Conservation (phyloP, 2,329 filamentous ascomycete genomes). For the Aspergillus phoenicis region DNA sequence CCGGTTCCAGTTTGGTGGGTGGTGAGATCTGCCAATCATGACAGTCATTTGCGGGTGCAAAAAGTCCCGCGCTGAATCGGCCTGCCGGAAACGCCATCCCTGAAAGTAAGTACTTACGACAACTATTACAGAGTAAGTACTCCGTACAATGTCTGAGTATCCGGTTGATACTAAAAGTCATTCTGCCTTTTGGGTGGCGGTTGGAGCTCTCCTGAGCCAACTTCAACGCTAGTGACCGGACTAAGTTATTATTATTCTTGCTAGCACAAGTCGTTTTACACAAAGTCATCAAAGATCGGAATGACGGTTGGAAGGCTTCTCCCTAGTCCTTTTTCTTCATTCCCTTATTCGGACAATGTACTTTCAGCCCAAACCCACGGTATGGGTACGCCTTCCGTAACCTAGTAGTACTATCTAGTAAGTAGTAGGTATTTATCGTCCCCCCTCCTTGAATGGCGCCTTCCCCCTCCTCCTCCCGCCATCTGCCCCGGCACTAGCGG, state of each 20-base stretch:
- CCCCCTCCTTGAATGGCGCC: not conserved
- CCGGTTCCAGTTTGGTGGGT: constrained; percentile 17
- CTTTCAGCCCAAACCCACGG: no score
- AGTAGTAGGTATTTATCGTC: not conserved
- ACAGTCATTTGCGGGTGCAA: not conserved
- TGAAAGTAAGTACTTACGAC: not conserved
- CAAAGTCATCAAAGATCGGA: not conserved
- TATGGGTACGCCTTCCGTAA: no score
- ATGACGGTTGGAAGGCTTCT: not conserved
- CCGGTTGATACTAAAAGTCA: not conserved
- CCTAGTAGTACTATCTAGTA: not conserved
- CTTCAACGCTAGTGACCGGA: not conserved
- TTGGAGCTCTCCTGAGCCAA: not conserved
- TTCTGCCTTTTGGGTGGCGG: not conserved
- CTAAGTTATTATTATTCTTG: not conserved
- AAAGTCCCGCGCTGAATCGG: constrained; percentile 7
- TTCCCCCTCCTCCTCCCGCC: not conserved
- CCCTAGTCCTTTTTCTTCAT: not conserved
- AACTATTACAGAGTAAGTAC: not conserved
- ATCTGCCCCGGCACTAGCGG: not conserved
- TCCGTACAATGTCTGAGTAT: not conserved
- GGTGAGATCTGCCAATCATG: constrained; percentile 9
- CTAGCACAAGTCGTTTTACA: not conserved
- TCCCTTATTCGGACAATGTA: not conserved
- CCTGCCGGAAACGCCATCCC: constrained; percentile 6